Evolutionary conservation across 129 eudicot genomes (phyloP).

Genomic region (Calendula officinalis): DNA sequence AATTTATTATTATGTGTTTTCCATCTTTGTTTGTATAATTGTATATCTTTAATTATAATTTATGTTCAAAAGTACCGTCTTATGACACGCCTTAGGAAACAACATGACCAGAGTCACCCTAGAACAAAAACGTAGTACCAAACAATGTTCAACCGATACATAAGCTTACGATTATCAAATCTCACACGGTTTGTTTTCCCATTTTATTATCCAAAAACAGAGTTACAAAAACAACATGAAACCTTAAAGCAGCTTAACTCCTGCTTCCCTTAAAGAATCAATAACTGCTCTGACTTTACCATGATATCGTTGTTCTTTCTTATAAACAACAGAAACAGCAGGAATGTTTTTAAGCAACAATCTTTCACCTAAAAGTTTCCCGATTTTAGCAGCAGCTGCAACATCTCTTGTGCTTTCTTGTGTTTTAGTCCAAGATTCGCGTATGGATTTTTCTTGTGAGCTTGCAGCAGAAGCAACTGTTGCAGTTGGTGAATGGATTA

Average conservation of each 20-base stretch:
- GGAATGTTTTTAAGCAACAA: conserved; percentile 48
- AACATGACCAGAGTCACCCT: too few relatives aligned
- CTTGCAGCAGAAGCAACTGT: conserved; percentile 79
- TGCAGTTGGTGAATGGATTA: conserved; percentile 75
- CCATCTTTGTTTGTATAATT: too few relatives aligned
- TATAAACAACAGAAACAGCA: conserved; percentile 70
- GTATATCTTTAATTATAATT: too few relatives aligned
- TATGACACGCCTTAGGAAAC: too few relatives aligned
- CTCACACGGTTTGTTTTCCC: neutral
- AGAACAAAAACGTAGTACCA: too few relatives aligned
- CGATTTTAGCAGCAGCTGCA: conserved; percentile 66
- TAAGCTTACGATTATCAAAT: neutral
- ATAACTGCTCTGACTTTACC: conserved; percentile 90
- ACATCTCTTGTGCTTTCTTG: conserved; percentile 60
- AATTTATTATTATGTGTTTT: too few relatives aligned
- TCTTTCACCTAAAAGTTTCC: conserved; percentile 62
- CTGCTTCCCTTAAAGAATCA: conserved; percentile 67
- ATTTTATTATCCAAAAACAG: conserved; percentile 12
- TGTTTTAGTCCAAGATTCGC: conserved; percentile 43
- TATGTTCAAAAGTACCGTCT: too few relatives aligned
- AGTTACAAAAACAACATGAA: neutral
- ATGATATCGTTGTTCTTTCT: conserved; percentile 79
- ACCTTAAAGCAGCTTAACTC: conserved; percentile 59
- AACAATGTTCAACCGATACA: too few relatives aligned
- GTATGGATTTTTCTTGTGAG: conserved; percentile 58